Evolutionary conservation across 768 basidiomycete genomes (phyloP).

Genomic region (Mycena galopus): DNA sequence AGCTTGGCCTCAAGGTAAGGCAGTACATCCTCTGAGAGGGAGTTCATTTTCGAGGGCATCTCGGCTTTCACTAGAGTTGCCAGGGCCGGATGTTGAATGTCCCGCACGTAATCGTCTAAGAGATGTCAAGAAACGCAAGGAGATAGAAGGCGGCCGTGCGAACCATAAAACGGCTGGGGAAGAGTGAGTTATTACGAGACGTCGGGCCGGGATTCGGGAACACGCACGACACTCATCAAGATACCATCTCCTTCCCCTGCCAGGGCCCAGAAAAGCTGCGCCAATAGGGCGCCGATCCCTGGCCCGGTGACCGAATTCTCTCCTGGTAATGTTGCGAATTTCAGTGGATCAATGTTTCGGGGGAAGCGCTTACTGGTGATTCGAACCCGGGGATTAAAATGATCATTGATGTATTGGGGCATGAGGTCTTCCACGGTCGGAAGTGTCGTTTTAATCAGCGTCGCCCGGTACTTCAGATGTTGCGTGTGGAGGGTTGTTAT

Average conservation of each 20-base stretch:
- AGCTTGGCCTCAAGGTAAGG: slow-evolving; percentile 39
- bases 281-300: slow-evolving; percentile 31
- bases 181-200: background rate
- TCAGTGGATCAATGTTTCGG: background rate
- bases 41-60: slow-evolving; percentile 12
- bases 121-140: background rate
- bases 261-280: slow-evolving; percentile 33
- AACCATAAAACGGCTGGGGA: slow-evolving; percentile 26
- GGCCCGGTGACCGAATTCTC: slow-evolving; percentile 35
- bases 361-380: slow-evolving; percentile 23
- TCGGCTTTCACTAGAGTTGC: slow-evolving; percentile 19
- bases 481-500: slow-evolving; percentile 15
- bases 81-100: slow-evolving; percentile 27
- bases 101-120: slow-evolving; percentile 35
- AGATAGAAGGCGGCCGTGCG: background rate
- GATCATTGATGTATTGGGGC: slow-evolving; percentile 36
- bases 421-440: slow-evolving; percentile 36
- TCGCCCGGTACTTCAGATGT: slow-evolving; percentile 30
- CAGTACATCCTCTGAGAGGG: slow-evolving; percentile 35
- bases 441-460: slow-evolving; percentile 29
- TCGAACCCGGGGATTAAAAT: slow-evolving; percentile 28
- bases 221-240: slow-evolving; percentile 33
- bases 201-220: background rate
- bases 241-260: slow-evolving; percentile 32
- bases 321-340: slow-evolving; percentile 7